Conservation (phyloP, 2,329 filamentous ascomycete genomes). For the Herpotrichia juniperi region DNA sequence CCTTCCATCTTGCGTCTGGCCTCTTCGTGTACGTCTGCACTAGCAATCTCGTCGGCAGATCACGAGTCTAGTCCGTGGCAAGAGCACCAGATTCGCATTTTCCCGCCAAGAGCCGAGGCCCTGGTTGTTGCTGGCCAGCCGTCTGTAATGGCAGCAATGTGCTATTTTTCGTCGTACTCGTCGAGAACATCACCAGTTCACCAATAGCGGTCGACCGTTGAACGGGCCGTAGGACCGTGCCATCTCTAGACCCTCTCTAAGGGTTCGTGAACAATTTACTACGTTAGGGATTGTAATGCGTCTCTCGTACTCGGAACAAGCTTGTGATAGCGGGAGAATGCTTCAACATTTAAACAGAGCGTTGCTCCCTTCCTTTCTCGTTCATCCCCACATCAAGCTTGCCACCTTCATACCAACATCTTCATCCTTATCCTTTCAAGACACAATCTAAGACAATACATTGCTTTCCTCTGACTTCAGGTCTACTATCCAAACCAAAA, state of each 20-base stretch:
- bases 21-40: slow-evolving; percentile 23
- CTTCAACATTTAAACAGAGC: slow-evolving; percentile 30
- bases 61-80: slow-evolving; percentile 20
- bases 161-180: slow-evolving; percentile 22
- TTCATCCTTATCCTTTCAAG: neutral
- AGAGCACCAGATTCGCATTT: slow-evolving; percentile 22
- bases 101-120: slow-evolving; percentile 18
- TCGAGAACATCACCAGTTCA: slow-evolving; percentile 15
- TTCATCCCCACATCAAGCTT: slow-evolving; percentile 9
- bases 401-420: slow-evolving; percentile 4
- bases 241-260: slow-evolving; percentile 10
- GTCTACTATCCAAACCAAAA: neutral
- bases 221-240: slow-evolving; percentile 26
- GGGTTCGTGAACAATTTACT: slow-evolving; percentile 17
- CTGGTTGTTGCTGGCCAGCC: slow-evolving; percentile 9
- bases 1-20: slow-evolving; percentile 15
- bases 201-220: slow-evolving; percentile 18
- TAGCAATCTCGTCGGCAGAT: slow-evolving; percentile 29
- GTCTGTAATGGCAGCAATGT: slow-evolving; percentile 20
- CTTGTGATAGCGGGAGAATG: slow-evolving; percentile 16
- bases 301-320: slow-evolving; percentile 19
- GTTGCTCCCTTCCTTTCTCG: slow-evolving; percentile 24
- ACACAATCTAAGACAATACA: neutral
- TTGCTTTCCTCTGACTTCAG: neutral
- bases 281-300: slow-evolving; percentile 15